phyloP scores from a whole-genome alignment of 371 early-diverging fungal species.

The Apophysomyces variabilis region DNA sequence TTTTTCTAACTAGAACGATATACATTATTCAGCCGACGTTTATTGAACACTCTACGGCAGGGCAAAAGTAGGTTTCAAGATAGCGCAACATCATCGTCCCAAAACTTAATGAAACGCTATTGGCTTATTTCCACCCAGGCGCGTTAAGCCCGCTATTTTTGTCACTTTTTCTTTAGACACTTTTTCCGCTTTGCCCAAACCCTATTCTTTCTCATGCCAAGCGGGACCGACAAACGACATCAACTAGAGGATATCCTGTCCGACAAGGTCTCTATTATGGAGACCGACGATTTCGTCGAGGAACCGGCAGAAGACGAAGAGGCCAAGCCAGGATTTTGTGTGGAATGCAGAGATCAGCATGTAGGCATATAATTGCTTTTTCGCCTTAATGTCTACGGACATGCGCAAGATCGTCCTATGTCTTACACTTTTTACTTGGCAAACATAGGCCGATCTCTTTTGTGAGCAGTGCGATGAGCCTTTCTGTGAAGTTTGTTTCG shows the following conservation, averaged over 20 bases:
- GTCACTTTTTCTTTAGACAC: background rate
- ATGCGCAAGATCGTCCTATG: constrained; percentile 1
- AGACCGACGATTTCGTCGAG: constrained; percentile 41
- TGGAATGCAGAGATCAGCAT: constrained; percentile 89
- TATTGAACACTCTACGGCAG: no score
- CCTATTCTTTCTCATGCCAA: constrained; percentile 23
- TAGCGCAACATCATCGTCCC: no score
- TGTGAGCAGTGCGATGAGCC: constrained; percentile 81
- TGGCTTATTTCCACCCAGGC: background rate
- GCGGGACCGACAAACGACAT: constrained; percentile 31
- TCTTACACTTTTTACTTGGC: background rate
- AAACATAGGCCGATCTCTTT: constrained; percentile 55
- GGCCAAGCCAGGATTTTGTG: constrained; percentile 72
- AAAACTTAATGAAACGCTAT: background rate
- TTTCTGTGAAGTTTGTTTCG: constrained; percentile 92
- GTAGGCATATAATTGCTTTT: constrained; percentile 20
- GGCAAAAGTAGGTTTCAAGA: no score
- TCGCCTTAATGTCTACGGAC: background rate
- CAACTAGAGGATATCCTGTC: constrained; percentile 50
- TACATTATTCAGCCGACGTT: no score
- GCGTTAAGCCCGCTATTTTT: no score
- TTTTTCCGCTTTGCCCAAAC: background rate
- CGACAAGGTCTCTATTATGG: constrained; percentile 54
- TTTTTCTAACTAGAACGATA: no score
- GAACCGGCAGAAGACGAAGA: constrained; percentile 37